Percentiles rank a stretch among this genome's conserved stretches.
Evolutionary conservation across 768 basidiomycete species (phyloP).

Genomic region (Mrakia blollopis): DNA sequence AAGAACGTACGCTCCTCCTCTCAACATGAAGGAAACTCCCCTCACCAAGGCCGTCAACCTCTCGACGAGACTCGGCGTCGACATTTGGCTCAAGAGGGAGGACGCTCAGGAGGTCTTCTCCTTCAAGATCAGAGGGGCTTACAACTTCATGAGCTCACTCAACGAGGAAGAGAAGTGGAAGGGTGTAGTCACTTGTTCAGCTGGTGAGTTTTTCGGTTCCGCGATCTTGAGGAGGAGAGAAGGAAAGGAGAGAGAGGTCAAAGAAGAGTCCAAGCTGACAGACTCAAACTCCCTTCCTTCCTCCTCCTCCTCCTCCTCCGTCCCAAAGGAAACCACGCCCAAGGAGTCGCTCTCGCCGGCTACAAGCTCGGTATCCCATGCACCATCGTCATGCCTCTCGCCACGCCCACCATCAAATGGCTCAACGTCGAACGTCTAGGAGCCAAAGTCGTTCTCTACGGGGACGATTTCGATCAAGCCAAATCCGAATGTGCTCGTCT

Average conservation of each 20-base stretch:
- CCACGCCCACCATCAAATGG: slow-evolving; percentile 93
- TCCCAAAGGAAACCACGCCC: slow-evolving; percentile 85
- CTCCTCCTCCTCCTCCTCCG: background rate
- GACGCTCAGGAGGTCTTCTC: slow-evolving; percentile 96
- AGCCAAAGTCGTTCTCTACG: slow-evolving; percentile 88
- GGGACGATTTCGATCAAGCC: slow-evolving; percentile 90
- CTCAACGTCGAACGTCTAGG: slow-evolving; percentile 89
- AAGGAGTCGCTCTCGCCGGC: slow-evolving; percentile 96
- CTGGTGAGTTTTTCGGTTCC: slow-evolving; percentile 67
- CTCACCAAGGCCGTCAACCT: slow-evolving; percentile 80
- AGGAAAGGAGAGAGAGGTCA: background rate
- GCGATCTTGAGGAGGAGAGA: background rate
- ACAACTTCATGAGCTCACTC: slow-evolving; percentile 94
- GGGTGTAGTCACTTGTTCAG: slow-evolving; percentile 95
- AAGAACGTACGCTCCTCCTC: slow-evolving; percentile 62
- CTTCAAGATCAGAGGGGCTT: slow-evolving; percentile 97
- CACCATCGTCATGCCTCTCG: slow-evolving; percentile 97
- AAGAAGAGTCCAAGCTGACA: background rate
- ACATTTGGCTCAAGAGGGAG: slow-evolving; percentile 95
- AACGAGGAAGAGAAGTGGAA: slow-evolving; percentile 88
- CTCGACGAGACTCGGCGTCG: slow-evolving; percentile 78
- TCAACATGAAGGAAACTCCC: slow-evolving; percentile 57
- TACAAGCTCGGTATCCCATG: slow-evolving; percentile 79
- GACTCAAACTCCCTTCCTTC: background rate
- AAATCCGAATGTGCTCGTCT: slow-evolving; percentile 89